Conservation (phyloP, 305 asterid genomes). For the Vinca major region DNA sequence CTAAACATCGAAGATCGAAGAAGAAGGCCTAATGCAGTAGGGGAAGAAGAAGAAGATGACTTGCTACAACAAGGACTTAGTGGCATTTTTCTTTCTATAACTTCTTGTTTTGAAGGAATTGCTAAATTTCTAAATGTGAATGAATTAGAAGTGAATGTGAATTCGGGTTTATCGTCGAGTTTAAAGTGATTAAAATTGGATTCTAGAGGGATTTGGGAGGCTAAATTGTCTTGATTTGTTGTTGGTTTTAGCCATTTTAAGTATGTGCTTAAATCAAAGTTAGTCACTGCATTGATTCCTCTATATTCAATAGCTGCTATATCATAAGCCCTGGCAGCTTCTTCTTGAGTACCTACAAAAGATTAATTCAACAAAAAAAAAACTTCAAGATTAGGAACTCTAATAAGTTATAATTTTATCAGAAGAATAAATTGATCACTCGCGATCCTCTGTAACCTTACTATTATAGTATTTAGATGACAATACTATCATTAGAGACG, state of each 20-base stretch:
- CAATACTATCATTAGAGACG: no score
- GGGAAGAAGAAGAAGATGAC: constrained; percentile 41
- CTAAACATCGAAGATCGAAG: constrained; percentile 60
- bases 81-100: constrained; percentile 51
- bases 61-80: constrained; percentile 29
- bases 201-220: constrained; percentile 13
- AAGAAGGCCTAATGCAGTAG: constrained; percentile 56
- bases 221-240: constrained; percentile 13
- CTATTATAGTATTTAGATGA: no score
- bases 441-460: no score
- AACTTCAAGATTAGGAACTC: background rate
- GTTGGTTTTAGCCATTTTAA: constrained; percentile 47
- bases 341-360: constrained; percentile 60
- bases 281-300: constrained; percentile 58
- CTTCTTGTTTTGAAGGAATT: constrained; percentile 37
- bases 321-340: constrained; percentile 66
- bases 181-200: constrained; percentile 14
- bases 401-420: background rate
- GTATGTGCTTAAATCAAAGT: constrained; percentile 56
- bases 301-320: constrained; percentile 64
- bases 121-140: constrained; percentile 12
- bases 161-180: constrained; percentile 15
- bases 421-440: background rate
- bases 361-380: background rate
- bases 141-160: constrained; percentile 19